These are phyloP conservation scores for Tulasnella sp. DNA, from an alignment of 768 basidiomycete species.

Conservation along the genomic window DNA sequence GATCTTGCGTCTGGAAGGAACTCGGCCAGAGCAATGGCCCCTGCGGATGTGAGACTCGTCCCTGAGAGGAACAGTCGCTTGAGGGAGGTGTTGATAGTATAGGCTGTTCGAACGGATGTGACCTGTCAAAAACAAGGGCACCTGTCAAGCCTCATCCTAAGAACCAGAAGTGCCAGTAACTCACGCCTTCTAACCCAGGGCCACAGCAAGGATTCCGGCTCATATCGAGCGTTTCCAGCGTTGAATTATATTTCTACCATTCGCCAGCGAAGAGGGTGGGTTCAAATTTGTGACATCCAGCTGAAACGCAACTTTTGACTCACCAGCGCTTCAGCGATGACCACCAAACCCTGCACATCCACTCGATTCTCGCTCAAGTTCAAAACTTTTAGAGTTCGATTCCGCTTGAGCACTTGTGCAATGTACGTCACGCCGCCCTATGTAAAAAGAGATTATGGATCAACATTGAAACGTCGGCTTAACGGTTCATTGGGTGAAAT, in stretches of 20 bases:
- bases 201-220: constrained; percentile 91
- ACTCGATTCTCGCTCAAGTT: constrained; percentile 94
- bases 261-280: too few relatives aligned
- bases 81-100: constrained; percentile 82
- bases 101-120: constrained; percentile 73
- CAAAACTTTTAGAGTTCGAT: constrained; percentile 86
- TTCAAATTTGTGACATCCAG: not conserved
- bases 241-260: constrained; percentile 92
- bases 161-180: constrained; percentile 24
- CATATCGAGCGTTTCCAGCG: constrained; percentile 87
- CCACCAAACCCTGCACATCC: constrained; percentile 66
- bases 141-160: not conserved
- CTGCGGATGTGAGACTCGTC: constrained; percentile 66
- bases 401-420: constrained; percentile 91
- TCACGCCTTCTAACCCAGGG: constrained; percentile 79
- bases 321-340: constrained; percentile 83
- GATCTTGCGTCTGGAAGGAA: constrained; percentile 86
- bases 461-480: not conserved
- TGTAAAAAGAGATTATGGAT: too few relatives aligned
- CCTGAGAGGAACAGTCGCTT: constrained; percentile 87
- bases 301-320: not conserved
- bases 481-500: not conserved
- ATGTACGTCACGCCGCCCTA: constrained; percentile 77
- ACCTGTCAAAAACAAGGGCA: constrained; percentile 49
- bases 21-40: constrained; percentile 91